phyloP scores from a whole-genome alignment of 1,139 yeast genomes.

The Suhomyces wounanorum region DNA sequence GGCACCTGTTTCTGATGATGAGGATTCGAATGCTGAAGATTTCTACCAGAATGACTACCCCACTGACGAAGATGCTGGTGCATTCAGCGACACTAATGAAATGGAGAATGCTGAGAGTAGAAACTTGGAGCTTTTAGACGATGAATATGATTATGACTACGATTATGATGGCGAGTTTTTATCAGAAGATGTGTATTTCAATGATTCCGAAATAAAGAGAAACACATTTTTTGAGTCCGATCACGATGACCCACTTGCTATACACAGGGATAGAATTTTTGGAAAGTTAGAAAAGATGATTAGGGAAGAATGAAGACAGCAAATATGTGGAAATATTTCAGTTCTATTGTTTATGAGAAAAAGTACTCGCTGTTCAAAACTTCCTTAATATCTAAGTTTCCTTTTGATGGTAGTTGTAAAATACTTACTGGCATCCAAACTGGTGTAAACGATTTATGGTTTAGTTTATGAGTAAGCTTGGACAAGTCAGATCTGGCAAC shows the following conservation, averaged over 20 bases:
- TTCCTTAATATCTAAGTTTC: constrained; percentile 34
- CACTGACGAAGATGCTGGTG: constrained; percentile 77
- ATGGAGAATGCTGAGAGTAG: constrained; percentile 38
- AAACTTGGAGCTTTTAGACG: constrained; percentile 23
- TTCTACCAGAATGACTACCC: constrained; percentile 94
- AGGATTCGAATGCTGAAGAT: constrained; percentile 71
- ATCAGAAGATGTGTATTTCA: constrained; percentile 25
- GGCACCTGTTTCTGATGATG: constrained; percentile 38
- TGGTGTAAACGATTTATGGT: constrained; percentile 18
- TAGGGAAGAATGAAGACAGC: constrained; percentile 13
- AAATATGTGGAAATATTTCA: too few relatives aligned
- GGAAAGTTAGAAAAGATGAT: constrained; percentile 56
- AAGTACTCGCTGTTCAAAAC: constrained; percentile 40
- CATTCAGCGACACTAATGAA: constrained; percentile 25
- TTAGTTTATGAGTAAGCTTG: neutral
- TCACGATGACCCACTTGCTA: constrained; percentile 59
- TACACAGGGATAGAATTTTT: constrained; percentile 64
- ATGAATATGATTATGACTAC: constrained; percentile 29
- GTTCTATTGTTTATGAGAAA: constrained; percentile 30
- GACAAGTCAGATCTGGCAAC: constrained; percentile 3
- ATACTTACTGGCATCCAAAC: constrained; percentile 29
- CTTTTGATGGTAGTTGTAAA: constrained; percentile 32
- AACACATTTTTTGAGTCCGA: constrained; percentile 56
- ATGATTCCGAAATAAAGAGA: constrained; percentile 34
- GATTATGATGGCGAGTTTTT: constrained; percentile 23